phyloP scores from a whole-genome alignment of 1,284 basidiomycete genomes.

The Rhodotorula sp. region DNA sequence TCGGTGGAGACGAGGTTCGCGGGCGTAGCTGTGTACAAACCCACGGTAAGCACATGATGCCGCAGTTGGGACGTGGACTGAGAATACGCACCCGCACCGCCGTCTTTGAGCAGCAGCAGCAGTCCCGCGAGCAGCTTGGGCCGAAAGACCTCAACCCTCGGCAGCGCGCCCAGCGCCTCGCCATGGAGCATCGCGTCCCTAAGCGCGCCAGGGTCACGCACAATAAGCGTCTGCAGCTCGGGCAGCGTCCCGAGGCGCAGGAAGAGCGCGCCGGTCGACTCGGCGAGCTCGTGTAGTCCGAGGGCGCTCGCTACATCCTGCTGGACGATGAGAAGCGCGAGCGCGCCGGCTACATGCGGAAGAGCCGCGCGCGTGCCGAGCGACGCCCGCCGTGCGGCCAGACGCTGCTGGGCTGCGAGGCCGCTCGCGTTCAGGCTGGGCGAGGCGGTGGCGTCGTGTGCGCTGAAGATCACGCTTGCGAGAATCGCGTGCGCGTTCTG shows the following conservation, averaged over 20 bases:
- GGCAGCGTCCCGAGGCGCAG: slow-evolving; percentile 13
- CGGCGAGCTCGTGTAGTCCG: slow-evolving; percentile 2
- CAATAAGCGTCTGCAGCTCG: slow-evolving; percentile 22
- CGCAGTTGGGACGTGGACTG: background rate
- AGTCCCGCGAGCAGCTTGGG: slow-evolving; percentile 36
- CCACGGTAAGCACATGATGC: background rate
- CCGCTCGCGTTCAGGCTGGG: background rate
- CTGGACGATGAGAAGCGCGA: slow-evolving; percentile 34
- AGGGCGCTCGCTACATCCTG: slow-evolving; percentile 23
- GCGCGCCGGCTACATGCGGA: slow-evolving; percentile 10
- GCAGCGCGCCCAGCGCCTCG: slow-evolving; percentile 4
- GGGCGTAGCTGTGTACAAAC: slow-evolving; percentile 19
- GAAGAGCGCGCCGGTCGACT: slow-evolving; percentile 12
- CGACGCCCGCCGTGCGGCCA: slow-evolving; percentile 8
- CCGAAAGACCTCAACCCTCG: slow-evolving; percentile 10
- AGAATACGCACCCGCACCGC: slow-evolving; percentile 20
- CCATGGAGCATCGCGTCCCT: slow-evolving; percentile 30
- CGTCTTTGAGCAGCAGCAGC: slow-evolving; percentile 33
- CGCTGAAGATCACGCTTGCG: slow-evolving; percentile 8
- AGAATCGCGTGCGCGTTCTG: slow-evolving; percentile 10
- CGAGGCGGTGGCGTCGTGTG: background rate
- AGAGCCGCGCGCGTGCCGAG: slow-evolving; percentile 19
- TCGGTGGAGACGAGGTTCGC: slow-evolving; percentile 42
- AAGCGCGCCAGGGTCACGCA: slow-evolving; percentile 19
- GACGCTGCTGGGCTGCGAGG: slow-evolving; percentile 26